Base-by-base conservation (phyloP, 2,329 filamentous ascomycete species). In the Escovopsis sp. region DNA sequence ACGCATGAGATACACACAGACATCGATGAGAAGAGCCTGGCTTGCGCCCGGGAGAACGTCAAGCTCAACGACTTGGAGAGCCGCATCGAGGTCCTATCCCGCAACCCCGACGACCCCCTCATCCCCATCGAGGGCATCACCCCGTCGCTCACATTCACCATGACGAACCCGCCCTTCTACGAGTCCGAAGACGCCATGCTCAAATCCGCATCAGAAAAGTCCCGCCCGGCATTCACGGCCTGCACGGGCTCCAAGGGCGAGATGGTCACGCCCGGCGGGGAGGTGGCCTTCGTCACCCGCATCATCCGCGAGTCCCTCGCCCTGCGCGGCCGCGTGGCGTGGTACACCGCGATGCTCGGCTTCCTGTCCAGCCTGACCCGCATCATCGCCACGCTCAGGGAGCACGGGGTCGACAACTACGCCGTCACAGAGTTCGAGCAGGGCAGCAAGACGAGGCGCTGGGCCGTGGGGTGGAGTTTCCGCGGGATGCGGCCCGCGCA, bases 81-180 rank as follows among this genome's bases (percentile, higher is more conserved):
- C 7, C 72, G 82, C 0, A 81, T 94, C 43, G 74, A 60, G 4
- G 56, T 94, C 0, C 52, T 85, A 0, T 57, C 70, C 34, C 77
- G 76, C 1, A 58, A 63, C 0, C 50, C 64, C 0, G 55, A 63
- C 0, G 73, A 71, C 31, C 51, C 64, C 0, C 62, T 95, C 2
- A 69, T 96, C 6, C 79, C 82, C 0, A 55, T 86, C 0, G 65
- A 76, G 33, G 67, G 67, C 0, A 54, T 79, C 1, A 60, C 57
- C 16, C 56, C 63, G 7, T 54, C 47, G 3, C 67, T 94, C 35
- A 80, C 89, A 55, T 95, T 96, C 57, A 78, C 76, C 44, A 93
- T 96, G 78, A 89, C 82, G 48, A 98, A 98, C 50, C 91, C 91
- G 0, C 91, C 91, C 0, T 98, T 98, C 63, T 96, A 95, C 64